Evolutionary conservation across 2,329 filamentous ascomycete species (phyloP), one percentile per base, ranked within the genome.

Genomic region (Polytolypa hystricis): DNA sequence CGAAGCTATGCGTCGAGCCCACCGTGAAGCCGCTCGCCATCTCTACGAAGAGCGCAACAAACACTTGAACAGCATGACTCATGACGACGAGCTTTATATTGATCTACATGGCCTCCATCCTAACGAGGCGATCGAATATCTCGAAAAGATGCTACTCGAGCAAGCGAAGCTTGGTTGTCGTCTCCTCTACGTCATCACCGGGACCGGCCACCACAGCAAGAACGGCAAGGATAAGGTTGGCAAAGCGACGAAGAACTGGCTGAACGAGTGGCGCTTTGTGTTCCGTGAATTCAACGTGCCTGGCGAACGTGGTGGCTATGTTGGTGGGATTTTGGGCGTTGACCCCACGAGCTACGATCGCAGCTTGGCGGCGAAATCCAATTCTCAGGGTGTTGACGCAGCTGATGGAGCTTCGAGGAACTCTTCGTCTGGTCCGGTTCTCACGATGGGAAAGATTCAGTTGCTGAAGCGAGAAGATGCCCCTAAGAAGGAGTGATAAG

Each of bases 191-290:
- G 87, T 87, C 47, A 96, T 98, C 56, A 95, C 87, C 1, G 91
- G 91, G 30, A 96, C 89, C 1, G 91, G 89, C 3, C 87, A 96
- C 54, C 91, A 98, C 62, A 93, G 84, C 58, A 96, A 96, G 68
- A 95, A 95, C 55, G 89, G 91, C 51, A 96, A 96, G 60, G 91
- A 98, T 62, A 98, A 98, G 64, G 84, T 98, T 23, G 89, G 89
- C 54, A 94, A 93, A 63, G 86, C 87, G 1, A 79, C 96, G 43
- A 80, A 91, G 37, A 77, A 74, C 47, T 96, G 93, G 64, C 67
- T 98, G 38, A 93, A 89, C 54, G 89, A 96, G 57, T 94, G 87
- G 86, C 77, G 84, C 44, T 98, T 95, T 56, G 82, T 84, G 0
- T 98, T 89, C 62, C 81, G 89, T 37, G 91, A 98, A 61, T 98